A percentile compares a stretch with the other conserved stretches of the same genome.
These are phyloP conservation scores for Yarrowia osloensis DNA, from an alignment of 805 yeast genomes.

Conservation along the genomic window DNA sequence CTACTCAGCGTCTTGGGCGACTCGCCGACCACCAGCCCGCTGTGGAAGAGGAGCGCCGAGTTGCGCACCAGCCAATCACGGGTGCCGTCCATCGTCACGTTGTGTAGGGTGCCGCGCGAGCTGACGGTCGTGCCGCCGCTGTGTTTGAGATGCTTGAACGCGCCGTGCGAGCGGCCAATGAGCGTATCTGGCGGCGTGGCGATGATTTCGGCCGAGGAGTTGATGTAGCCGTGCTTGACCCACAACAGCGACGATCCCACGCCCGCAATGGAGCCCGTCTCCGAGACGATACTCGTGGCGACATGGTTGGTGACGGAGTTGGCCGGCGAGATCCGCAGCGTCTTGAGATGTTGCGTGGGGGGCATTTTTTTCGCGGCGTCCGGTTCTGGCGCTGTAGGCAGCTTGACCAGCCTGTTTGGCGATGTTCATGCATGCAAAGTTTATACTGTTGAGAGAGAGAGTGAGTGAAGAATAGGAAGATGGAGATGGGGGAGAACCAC, in stretches of 20 bases:
- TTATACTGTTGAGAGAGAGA: not conserved
- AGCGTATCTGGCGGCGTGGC: constrained; percentile 3
- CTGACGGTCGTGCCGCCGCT: constrained; percentile 3
- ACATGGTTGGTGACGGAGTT: constrained; percentile 11
- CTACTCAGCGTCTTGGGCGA: not conserved
- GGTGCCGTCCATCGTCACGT: constrained; percentile 21
- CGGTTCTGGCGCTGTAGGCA: not conserved
- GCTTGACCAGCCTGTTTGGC: no score
- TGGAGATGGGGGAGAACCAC: no score
- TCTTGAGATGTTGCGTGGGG: not conserved
- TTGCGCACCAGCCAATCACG: constrained; percentile 29
- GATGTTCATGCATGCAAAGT: constrained; percentile 10
- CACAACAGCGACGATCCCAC: constrained; percentile 12
- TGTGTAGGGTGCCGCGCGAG: constrained; percentile 10
- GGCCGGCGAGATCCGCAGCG: constrained; percentile 10
- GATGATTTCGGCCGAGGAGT: constrained; percentile 1
- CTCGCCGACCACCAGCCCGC: not conserved
- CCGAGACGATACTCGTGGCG: not conserved
- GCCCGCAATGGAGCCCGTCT: constrained; percentile 14
- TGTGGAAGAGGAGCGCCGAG: not conserved
- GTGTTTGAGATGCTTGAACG: not conserved
- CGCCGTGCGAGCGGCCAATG: not conserved
- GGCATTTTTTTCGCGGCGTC: not conserved
- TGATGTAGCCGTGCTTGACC: constrained; percentile 10
- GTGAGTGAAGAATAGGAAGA: no score